Conservation (phyloP, 768 basidiomycete species). For the Leccinum pellstonianum region DNA sequence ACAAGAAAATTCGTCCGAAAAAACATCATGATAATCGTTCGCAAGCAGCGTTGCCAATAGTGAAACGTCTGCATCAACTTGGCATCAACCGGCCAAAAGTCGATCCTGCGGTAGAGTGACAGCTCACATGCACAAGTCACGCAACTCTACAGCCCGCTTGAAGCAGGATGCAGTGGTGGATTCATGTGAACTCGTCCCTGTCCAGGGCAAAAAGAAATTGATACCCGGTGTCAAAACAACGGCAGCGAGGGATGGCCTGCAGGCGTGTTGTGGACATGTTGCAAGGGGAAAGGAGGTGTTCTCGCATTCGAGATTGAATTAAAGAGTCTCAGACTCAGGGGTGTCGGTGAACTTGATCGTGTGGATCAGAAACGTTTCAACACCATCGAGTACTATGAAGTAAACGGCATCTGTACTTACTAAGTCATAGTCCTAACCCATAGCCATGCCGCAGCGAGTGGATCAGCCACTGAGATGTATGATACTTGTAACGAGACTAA, state of each 20-base stretch:
- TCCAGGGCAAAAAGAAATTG: constrained; percentile 2
- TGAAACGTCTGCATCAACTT: constrained; percentile 3
- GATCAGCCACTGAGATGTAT: constrained; percentile 4
- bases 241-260: constrained; percentile 9
- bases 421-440: constrained; percentile 1
- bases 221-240: constrained; percentile 10
- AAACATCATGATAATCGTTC: background rate
- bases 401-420: constrained; percentile 7
- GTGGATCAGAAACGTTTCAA: constrained; percentile 30
- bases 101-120: constrained; percentile 5
- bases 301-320: constrained; percentile 26
- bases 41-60: background rate
- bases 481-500: background rate
- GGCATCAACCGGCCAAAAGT: background rate
- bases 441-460: constrained; percentile 2
- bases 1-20: background rate
- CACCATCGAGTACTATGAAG: constrained; percentile 6
- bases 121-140: constrained; percentile 4
- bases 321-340: constrained; percentile 26
- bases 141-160: constrained; percentile 7
- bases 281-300: constrained; percentile 18
- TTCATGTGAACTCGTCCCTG: constrained; percentile 2
- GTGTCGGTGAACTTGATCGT: constrained; percentile 1
- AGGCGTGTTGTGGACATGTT: constrained; percentile 14
- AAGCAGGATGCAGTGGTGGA: constrained; percentile 7